A percentile compares a stretch with the other conserved stretches of the same genome.
Evolutionary conservation across 306 rosid genomes (phyloP).

Genomic region (Alnus glutinosa): DNA sequence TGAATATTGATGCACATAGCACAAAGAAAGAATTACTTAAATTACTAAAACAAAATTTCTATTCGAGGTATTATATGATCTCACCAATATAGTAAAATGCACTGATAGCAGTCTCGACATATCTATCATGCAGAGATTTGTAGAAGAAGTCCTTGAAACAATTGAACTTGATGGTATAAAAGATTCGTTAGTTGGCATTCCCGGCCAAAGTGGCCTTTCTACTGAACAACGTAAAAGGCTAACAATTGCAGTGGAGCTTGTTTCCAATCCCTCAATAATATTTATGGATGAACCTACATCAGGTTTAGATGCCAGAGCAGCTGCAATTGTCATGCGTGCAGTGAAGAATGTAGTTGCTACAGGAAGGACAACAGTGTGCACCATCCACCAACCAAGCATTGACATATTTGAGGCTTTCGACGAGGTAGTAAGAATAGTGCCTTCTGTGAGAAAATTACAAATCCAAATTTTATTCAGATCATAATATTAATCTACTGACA

Average conservation of each 20-base stretch:
- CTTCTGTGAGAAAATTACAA: slow-evolving; percentile 16
- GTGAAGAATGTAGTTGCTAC: slow-evolving; percentile 75
- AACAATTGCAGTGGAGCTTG: slow-evolving; percentile 83
- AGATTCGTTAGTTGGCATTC: slow-evolving; percentile 65
- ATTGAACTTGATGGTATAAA: slow-evolving; percentile 70
- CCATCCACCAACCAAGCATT: slow-evolving; percentile 83
- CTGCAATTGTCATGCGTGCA: slow-evolving; percentile 83
- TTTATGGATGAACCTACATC: slow-evolving; percentile 92
- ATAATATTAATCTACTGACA: not conserved
- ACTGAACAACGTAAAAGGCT: slow-evolving; percentile 80
- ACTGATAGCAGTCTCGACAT: slow-evolving; percentile 20
- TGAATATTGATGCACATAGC: not conserved
- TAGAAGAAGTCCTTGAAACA: slow-evolving; percentile 71
- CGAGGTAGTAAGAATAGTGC: slow-evolving; percentile 52
- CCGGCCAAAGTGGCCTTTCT: slow-evolving; percentile 71
- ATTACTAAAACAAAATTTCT: not conserved
- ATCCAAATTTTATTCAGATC: not conserved
- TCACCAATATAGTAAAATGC: slow-evolving; percentile 12
- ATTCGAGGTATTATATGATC: not conserved
- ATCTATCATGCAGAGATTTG: slow-evolving; percentile 57
- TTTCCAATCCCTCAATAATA: slow-evolving; percentile 81
- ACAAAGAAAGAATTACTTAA: not conserved
- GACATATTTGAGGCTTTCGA: slow-evolving; percentile 80
- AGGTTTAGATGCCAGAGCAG: slow-evolving; percentile 82
- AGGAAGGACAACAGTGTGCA: slow-evolving; percentile 79